Conservation (phyloP, 805 yeast species). For the Spathaspora arborariae region DNA sequence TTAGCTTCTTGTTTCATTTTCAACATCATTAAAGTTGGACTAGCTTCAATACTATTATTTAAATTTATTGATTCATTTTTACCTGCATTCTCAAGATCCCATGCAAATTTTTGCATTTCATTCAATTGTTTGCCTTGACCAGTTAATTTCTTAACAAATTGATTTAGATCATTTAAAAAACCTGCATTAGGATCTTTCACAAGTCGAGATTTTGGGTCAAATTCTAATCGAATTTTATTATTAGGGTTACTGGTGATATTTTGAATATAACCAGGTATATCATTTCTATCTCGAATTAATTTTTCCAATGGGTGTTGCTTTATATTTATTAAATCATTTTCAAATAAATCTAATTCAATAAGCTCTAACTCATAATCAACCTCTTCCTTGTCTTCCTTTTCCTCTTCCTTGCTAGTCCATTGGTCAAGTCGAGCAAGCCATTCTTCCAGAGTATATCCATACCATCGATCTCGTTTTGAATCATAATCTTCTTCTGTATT, state of each 20-base stretch:
- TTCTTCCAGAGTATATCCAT: conserved; percentile 65
- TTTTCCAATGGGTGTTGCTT: conserved; percentile 36
- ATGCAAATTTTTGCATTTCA: conserved; percentile 31
- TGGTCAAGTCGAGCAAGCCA: conserved; percentile 48
- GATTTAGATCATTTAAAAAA: conserved; percentile 34
- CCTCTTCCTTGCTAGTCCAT: conserved; percentile 28
- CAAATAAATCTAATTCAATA: conserved; percentile 29
- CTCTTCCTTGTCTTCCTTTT: conserved; percentile 26
- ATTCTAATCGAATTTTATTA: conserved; percentile 29
- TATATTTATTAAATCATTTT: conserved; percentile 20
- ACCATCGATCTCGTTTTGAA: conserved; percentile 76
- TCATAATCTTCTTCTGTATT: conserved; percentile 47
- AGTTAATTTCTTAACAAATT: conserved; percentile 48
- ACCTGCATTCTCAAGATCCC: conserved; percentile 21
- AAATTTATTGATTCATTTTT: conserved; percentile 11
- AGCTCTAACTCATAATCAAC: conserved; percentile 40
- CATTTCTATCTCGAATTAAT: conserved; percentile 64
- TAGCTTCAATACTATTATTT: conserved; percentile 31
- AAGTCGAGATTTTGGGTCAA: conserved; percentile 52
- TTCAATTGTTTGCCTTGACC: conserved; percentile 19
- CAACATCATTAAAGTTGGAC: conserved; percentile 34
- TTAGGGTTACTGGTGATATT: conserved; percentile 28
- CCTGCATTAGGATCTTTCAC: conserved; percentile 24
- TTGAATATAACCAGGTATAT: conserved; percentile 64
- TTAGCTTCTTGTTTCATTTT: conserved; percentile 17